Conservation (phyloP, 106 monocot genomes). For the Allium cepa region DNA sequence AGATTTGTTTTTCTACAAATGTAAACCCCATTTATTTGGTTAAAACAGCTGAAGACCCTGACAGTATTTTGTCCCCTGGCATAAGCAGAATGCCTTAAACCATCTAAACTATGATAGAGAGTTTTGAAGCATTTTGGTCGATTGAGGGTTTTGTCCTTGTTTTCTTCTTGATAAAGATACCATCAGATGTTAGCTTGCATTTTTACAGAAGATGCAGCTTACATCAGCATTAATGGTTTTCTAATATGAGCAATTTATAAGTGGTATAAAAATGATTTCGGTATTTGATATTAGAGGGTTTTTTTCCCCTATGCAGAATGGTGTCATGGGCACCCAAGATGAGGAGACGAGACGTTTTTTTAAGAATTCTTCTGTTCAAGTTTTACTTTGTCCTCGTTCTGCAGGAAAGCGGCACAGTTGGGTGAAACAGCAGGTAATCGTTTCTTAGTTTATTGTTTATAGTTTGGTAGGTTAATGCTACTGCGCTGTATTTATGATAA, state of each 20-base stretch:
- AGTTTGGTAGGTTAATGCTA: background rate
- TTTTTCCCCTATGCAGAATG: conserved; percentile 38
- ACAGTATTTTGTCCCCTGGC: no score
- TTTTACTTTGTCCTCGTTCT: conserved; percentile 87
- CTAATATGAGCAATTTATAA: no score
- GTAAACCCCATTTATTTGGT: no score
- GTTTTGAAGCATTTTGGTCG: no score
- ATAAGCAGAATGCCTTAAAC: no score
- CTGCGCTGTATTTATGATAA: background rate
- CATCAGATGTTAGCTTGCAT: background rate
- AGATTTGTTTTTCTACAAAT: no score
- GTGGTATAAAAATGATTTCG: no score
- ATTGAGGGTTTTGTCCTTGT: background rate
- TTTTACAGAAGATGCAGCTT: background rate
- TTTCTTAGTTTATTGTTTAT: background rate
- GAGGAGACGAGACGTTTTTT: conserved; percentile 89
- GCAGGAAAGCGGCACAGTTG: conserved; percentile 82
- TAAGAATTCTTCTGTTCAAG: conserved; percentile 87
- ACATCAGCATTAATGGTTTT: background rate
- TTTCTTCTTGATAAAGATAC: background rate
- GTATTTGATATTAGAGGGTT: background rate
- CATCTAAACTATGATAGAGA: no score
- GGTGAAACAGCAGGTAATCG: conserved; percentile 67
- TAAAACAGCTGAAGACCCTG: no score
- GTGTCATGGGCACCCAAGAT: conserved; percentile 75